Conservation (phyloP, 2,329 filamentous ascomycete species). For the Fusarium fujikuroi region DNA sequence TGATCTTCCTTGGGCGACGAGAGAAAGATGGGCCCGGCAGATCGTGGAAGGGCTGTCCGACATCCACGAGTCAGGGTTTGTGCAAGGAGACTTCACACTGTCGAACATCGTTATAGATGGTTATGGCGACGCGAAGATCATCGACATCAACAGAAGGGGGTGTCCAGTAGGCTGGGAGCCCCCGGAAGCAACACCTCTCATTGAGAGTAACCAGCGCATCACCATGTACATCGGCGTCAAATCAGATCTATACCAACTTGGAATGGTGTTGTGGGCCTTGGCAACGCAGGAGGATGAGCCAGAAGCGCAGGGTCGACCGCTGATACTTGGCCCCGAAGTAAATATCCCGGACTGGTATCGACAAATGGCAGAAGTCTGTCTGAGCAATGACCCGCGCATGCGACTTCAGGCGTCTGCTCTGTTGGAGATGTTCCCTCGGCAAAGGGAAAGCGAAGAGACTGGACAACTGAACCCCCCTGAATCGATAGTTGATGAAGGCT, state of each 20-base stretch:
- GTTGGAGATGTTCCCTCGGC: constrained; percentile 72
- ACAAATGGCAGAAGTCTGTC: constrained; percentile 78
- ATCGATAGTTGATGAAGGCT: constrained; percentile 55
- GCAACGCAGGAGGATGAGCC: constrained; percentile 91
- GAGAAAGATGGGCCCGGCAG: constrained; percentile 89
- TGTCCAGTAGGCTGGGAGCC: constrained; percentile 98
- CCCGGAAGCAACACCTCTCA: constrained; percentile 85
- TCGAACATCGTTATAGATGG: constrained; percentile 96
- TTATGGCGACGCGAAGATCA: constrained; percentile 89
- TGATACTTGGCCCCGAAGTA: constrained; percentile 67
- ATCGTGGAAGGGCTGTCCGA: constrained; percentile 90
- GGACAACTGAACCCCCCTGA: constrained; percentile 44
- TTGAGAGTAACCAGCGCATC: constrained; percentile 88
- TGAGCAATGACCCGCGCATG: constrained; percentile 77
- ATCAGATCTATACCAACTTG: constrained; percentile 93
- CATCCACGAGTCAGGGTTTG: constrained; percentile 95
- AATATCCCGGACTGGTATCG: constrained; percentile 84
- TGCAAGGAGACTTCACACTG: constrained; percentile 96
- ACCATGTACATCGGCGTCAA: constrained; percentile 99
- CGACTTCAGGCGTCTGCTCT: constrained; percentile 80
- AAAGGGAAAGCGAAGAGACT: constrained; percentile 20
- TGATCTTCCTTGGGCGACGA: constrained; percentile 72
- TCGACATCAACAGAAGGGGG: constrained; percentile 97
- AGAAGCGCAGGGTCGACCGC: constrained; percentile 78
- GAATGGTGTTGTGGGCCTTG: constrained; percentile 96